Percentiles rank a stretch among this genome's conserved stretches.
Conservation (phyloP, 73 alveolate genomes). For the Paramecium bursaria region DNA sequence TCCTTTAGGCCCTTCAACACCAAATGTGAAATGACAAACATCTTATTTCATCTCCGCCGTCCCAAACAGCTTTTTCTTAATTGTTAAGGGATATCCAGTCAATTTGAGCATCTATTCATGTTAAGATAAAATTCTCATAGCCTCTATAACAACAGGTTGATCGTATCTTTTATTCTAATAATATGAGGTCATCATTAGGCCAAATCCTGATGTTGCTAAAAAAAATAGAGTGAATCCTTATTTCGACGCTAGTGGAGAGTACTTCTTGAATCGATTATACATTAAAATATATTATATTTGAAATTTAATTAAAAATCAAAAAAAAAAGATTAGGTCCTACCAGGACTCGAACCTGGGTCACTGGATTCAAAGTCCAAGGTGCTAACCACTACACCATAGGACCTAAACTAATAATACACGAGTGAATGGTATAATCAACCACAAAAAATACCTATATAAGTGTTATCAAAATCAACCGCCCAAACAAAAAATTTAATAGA, state of each 20-base stretch:
- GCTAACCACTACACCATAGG: constrained; percentile 89
- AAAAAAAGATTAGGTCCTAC: constrained; percentile 78
- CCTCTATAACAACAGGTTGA: constrained; percentile 54
- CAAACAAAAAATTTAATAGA: not conserved
- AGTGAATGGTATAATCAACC: too few relatives aligned
- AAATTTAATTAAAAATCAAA: not conserved
- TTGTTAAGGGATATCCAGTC: constrained; percentile 45
- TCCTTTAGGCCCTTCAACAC: constrained; percentile 57
- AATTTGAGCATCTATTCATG: constrained; percentile 43
- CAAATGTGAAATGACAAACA: constrained; percentile 22
- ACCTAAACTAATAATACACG: constrained; percentile 69
- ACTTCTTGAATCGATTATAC: constrained; percentile 29
- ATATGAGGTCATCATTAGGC: constrained; percentile 3
- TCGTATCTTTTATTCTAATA: constrained; percentile 28
- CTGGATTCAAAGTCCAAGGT: constrained; percentile 87
- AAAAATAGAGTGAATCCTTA: not conserved
- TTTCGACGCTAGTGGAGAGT: constrained; percentile 20
- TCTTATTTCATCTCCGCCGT: not conserved
- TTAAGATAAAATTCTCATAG: constrained; percentile 16
- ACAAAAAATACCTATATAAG: too few relatives aligned
- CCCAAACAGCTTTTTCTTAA: not conserved
- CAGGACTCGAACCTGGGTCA: constrained; percentile 89
- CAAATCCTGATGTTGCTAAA: constrained; percentile 43
- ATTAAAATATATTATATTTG: not conserved
- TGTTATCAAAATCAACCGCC: constrained; percentile 6